These are phyloP conservation scores for Wakefieldia striispora DNA, from an alignment of 768 basidiomycete species.

Conservation along the genomic window DNA sequence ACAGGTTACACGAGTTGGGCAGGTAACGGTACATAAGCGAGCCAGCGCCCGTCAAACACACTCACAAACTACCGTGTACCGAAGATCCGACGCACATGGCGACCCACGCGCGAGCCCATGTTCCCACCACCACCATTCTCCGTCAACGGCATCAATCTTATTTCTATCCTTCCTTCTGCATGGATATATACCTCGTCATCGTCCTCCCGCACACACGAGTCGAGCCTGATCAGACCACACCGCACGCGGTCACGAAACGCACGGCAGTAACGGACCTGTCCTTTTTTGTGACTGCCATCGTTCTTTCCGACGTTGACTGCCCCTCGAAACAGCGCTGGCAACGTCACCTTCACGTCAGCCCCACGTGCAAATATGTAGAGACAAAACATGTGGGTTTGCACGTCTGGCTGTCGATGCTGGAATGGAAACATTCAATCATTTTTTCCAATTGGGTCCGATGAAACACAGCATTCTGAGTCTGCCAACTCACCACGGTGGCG, in stretches of 20 bases:
- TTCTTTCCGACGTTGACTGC: slow-evolving; percentile 23
- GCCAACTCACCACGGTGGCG: slow-evolving; percentile 25
- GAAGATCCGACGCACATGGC: slow-evolving; percentile 31
- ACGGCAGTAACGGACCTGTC: slow-evolving; percentile 19
- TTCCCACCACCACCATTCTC: slow-evolving; percentile 8
- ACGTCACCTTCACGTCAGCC: slow-evolving; percentile 27
- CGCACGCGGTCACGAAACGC: slow-evolving; percentile 26
- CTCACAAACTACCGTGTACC: slow-evolving; percentile 4
- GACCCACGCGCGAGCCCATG: slow-evolving; percentile 23
- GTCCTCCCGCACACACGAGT: slow-evolving; percentile 17
- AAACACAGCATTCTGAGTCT: background rate
- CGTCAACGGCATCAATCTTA: slow-evolving; percentile 18
- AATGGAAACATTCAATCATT: background rate
- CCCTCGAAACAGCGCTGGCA: slow-evolving; percentile 28
- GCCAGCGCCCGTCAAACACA: slow-evolving; percentile 11
- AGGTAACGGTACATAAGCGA: slow-evolving; percentile 7
- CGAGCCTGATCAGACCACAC: slow-evolving; percentile 21
- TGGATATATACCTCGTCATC: slow-evolving; percentile 32
- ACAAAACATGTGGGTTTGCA: slow-evolving; percentile 30
- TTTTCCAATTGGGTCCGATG: slow-evolving; percentile 1
- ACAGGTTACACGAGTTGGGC: background rate
- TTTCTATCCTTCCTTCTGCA: slow-evolving; percentile 22
- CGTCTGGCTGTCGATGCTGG: slow-evolving; percentile 26
- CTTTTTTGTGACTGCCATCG: slow-evolving; percentile 7
- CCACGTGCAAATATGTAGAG: slow-evolving; percentile 29